phyloP scores from a whole-genome alignment of 1,284 basidiomycete genomes.

The Marasmius sp. region DNA sequence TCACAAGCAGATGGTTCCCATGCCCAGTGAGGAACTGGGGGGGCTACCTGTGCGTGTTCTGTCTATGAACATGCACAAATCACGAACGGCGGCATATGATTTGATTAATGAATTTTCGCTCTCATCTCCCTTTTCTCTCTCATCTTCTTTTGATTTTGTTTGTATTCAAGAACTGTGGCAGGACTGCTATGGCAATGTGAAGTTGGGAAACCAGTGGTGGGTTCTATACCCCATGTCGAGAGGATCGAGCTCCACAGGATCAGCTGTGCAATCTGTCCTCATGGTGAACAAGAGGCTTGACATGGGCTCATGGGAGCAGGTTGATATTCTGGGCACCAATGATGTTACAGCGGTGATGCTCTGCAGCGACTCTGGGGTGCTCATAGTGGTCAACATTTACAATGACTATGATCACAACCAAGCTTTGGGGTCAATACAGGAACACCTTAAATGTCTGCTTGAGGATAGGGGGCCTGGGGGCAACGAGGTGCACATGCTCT shows the following conservation, averaged over 20 bases:
- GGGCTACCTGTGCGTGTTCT: conserved; percentile 5
- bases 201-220: conserved; percentile 11
- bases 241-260: not conserved
- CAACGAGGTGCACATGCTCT: too few species aligned
- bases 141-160: conserved; percentile 22
- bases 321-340: conserved; percentile 16
- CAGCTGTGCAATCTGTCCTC: conserved; percentile 16
- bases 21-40: not conserved
- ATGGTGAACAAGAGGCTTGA: conserved; percentile 22
- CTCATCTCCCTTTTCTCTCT: not conserved
- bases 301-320: conserved; percentile 22
- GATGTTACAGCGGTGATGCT: conserved; percentile 27
- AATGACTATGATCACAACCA: conserved; percentile 18
- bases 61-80: conserved; percentile 18
- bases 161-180: conserved; percentile 30
- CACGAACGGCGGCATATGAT: conserved; percentile 7
- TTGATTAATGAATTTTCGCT: conserved; percentile 3
- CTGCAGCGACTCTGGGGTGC: not conserved
- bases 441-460: too few species aligned
- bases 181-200: conserved; percentile 15
- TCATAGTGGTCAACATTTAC: conserved; percentile 29
- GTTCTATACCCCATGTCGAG: conserved; percentile 17
- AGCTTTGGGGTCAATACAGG: conserved; percentile 7
- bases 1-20: not conserved
- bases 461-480: too few species aligned